Conservation (phyloP, 345 rosid species). For the Psidium guajava region DNA sequence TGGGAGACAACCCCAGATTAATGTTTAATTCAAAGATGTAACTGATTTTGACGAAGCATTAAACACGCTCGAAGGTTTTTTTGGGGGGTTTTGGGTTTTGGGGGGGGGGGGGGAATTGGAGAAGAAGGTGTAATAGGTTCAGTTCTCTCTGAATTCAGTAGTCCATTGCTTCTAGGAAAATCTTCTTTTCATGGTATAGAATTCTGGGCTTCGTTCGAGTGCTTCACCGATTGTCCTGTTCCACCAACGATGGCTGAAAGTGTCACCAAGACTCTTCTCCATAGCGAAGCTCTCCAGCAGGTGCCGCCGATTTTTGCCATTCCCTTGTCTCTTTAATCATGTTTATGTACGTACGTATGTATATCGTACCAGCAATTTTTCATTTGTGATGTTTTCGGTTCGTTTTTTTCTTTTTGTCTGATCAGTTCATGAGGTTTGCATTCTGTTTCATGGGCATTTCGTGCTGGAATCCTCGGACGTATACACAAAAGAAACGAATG, state of each 20-base stretch:
- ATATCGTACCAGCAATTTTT: no score
- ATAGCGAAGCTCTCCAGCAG: slow-evolving; percentile 16
- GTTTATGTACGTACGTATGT: background rate
- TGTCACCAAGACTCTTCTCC: slow-evolving; percentile 8
- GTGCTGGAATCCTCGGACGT: background rate
- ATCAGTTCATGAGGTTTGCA: background rate
- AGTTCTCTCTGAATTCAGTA: background rate
- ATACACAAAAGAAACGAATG: background rate
- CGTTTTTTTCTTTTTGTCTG: no score
- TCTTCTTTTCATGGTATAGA: background rate
- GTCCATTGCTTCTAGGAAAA: background rate
- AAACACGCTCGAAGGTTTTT: background rate
- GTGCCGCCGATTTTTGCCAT: background rate
- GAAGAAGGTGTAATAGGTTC: background rate
- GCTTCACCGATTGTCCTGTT: background rate
- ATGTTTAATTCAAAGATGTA: background rate
- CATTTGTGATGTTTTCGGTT: background rate
- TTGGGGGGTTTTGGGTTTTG: no score
- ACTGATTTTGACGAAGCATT: background rate
- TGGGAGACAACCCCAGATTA: background rate
- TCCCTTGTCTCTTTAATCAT: background rate
- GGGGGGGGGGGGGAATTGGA: background rate
- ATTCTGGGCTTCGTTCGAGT: background rate
- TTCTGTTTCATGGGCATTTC: background rate
- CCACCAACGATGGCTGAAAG: background rate